These are phyloP conservation scores for Sphaerosporella brunnea DNA, from an alignment of 495 filamentous ascomycete genomes.

Conservation along the genomic window DNA sequence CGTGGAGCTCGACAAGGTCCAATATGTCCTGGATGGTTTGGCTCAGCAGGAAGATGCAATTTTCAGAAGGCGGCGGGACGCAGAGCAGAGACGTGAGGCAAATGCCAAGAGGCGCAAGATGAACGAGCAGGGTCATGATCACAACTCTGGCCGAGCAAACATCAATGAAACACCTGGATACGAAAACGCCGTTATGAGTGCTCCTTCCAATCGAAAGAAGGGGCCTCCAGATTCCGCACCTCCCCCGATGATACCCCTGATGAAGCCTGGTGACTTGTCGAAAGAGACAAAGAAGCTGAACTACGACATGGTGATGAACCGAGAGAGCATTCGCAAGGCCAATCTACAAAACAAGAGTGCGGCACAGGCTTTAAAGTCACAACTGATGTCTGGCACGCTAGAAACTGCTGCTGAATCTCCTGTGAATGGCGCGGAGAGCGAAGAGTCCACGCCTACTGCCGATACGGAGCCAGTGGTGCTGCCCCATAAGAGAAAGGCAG, in stretches of 20 bases:
- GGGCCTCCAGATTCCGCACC: conserved; percentile 21
- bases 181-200: conserved; percentile 2
- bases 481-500: conserved; percentile 39
- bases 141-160: conserved; percentile 27
- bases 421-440: conserved; percentile 5
- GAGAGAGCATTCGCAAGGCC: conserved; percentile 51
- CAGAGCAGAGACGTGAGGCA: conserved; percentile 63
- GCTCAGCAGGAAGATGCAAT: conserved; percentile 93
- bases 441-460: neutral
- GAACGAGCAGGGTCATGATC: conserved; percentile 32
- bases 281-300: conserved; percentile 45
- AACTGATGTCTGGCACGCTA: conserved; percentile 38
- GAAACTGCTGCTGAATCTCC: conserved; percentile 4
- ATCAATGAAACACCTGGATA: conserved; percentile 16
- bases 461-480: neutral
- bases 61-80: conserved; percentile 65
- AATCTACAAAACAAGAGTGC: conserved; percentile 89
- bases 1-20: conserved; percentile 70
- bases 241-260: conserved; percentile 36
- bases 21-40: conserved; percentile 72
- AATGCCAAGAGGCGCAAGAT: conserved; percentile 44
- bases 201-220: conserved; percentile 10
- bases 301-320: conserved; percentile 78
- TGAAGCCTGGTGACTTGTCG: conserved; percentile 43
- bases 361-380: conserved; percentile 70